phyloP scores from a whole-genome alignment of 768 basidiomycete genomes.

The Tulasnella calospora region DNA sequence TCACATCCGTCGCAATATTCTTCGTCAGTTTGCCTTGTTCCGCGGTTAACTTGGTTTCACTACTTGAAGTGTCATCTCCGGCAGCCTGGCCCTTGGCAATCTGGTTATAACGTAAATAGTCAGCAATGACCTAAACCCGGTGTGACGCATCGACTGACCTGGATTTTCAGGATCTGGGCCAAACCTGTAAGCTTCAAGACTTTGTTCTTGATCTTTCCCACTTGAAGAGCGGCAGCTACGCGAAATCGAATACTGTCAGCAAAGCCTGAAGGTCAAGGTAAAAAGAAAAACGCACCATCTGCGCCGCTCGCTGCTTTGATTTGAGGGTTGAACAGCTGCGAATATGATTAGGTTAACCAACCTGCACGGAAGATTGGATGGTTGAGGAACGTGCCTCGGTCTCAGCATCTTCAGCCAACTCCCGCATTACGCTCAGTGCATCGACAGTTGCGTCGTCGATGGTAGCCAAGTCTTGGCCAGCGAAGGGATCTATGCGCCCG shows the following conservation, averaged over 20 bases:
- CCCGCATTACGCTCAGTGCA: conserved; percentile 37
- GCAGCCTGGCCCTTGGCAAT: conserved; percentile 39
- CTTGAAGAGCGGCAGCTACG: conserved; percentile 38
- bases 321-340: conserved; percentile 36
- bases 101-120: conserved; percentile 28
- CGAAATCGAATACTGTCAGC: background rate
- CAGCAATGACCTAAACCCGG: background rate
- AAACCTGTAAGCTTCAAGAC: conserved; percentile 43
- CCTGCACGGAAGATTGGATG: background rate
- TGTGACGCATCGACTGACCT: conserved; percentile 24
- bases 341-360: background rate
- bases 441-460: conserved; percentile 34
- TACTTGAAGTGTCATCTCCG: conserved; percentile 34
- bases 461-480: conserved; percentile 36
- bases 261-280: background rate
- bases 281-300: conserved; percentile 28
- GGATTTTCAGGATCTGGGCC: conserved; percentile 32
- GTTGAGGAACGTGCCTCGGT: conserved; percentile 31
- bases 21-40: conserved; percentile 40
- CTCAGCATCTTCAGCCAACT: conserved; percentile 41
- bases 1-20: conserved; percentile 39
- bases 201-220: conserved; percentile 47
- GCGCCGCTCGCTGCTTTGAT: conserved; percentile 39
- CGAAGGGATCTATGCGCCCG: background rate
- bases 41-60: conserved; percentile 33